Evolutionary conservation across 1,139 yeast species (phyloP), one percentile per base, ranked within the genome.

Genomic region (Candida anutae): DNA sequence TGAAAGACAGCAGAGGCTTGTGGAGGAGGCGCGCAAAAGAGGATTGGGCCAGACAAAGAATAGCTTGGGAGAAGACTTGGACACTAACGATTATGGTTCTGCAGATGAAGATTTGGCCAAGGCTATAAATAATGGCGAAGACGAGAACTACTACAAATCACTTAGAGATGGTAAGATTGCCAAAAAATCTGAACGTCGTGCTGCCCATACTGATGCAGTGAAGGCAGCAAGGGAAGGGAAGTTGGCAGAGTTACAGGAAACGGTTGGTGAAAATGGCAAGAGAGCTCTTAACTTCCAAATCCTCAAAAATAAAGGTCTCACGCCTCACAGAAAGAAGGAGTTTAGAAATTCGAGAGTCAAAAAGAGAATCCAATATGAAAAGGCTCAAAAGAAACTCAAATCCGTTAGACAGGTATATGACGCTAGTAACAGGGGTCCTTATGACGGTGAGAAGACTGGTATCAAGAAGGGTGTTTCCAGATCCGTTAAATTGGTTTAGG

Each of bases 401-500:
- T 80, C 94, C 35, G 81, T 84, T 38, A 79, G 95, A 56, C 85
- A 84, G 35, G 96, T 87, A 16, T 87, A 80, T 66, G 72, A 79
- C 45, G 77, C 74, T 25, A 46, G 44, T 24, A 83, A 77, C 43
- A 68, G 73, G 37, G 87, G 95, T 30, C 79, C 95, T 3, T 90
- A 93, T 56, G 80, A 72, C 40, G 98, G 98, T 58, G 98, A 90
- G 56, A 71, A 75, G 64, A 88, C 97, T 15, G 98, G 98, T 82
- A 90, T 90, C 55, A 87, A 87, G 69, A 88, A 90, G 74, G 85
- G 87, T 38, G 53, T 90, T 36, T 72, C 94, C 20, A 77, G 87
- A 55, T 79, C 94, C 45, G 88, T 84, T 50, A 84, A 81, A 55
- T 78, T 88, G 55, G 66, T 53, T 16, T 42, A 33, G 27, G 16